phyloP scores from a whole-genome alignment of 768 basidiomycete genomes.

The Tephrocybe sp. region DNA sequence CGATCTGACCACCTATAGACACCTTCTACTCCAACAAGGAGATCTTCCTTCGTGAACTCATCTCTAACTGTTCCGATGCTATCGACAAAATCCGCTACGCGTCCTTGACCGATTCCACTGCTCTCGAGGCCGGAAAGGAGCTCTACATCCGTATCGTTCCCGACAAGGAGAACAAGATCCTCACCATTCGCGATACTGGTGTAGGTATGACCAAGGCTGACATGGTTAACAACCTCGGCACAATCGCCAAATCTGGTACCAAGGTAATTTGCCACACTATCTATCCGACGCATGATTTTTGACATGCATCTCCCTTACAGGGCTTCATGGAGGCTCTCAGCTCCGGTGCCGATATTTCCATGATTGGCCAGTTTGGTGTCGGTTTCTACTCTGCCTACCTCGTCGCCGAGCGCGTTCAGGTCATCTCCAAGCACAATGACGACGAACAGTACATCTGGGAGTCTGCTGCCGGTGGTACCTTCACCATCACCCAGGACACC shows the following conservation, averaged over 20 bases:
- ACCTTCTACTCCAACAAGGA: constrained; percentile 99
- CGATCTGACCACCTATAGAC: constrained; percentile 46
- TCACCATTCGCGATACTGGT: constrained; percentile 92
- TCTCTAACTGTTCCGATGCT: constrained; percentile 97
- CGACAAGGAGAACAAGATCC: constrained; percentile 92
- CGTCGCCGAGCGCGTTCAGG: constrained; percentile 96
- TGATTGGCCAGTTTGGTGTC: constrained; percentile 99
- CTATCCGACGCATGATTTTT: constrained; percentile 3
- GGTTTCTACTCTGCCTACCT: constrained; percentile 99
- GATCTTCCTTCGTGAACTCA: constrained; percentile 98
- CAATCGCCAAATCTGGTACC: constrained; percentile 92
- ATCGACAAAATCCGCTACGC: constrained; percentile 99
- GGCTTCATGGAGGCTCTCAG: constrained; percentile 99
- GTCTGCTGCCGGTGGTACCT: constrained; percentile 99
- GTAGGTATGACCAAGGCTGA: constrained; percentile 99
- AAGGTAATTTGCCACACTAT: constrained; percentile 51
- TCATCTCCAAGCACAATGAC: constrained; percentile 99
- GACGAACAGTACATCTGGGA: constrained; percentile 99
- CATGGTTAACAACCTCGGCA: constrained; percentile 98
- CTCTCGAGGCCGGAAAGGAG: constrained; percentile 88
- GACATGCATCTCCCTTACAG: constrained; percentile 34
- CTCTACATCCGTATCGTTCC: constrained; percentile 92
- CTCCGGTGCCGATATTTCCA: constrained; percentile 87
- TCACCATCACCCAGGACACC: constrained; percentile 95
- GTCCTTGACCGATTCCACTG: constrained; percentile 89